Evolutionary conservation across 257 asterid species (phyloP).

Genomic region (Primulina huaijiensis): DNA sequence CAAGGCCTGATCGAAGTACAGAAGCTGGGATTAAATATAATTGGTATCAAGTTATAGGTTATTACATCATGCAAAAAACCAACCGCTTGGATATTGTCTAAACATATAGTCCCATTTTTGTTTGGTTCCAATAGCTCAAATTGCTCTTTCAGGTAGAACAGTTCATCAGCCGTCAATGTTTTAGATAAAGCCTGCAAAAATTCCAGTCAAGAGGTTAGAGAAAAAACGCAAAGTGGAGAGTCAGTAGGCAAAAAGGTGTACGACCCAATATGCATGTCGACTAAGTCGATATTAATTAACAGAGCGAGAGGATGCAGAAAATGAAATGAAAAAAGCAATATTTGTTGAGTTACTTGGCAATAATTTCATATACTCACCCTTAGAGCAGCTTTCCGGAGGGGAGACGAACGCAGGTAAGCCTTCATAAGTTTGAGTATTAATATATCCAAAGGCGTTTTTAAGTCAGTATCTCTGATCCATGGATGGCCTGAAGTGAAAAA

Average conservation of each 20-base stretch:
- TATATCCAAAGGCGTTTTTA: constrained; percentile 77
- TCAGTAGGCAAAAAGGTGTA: background rate
- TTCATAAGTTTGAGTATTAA: constrained; percentile 79
- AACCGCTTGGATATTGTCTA: constrained; percentile 67
- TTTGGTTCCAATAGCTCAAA: constrained; percentile 63
- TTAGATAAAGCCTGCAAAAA: constrained; percentile 68
- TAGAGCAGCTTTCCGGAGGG: constrained; percentile 90
- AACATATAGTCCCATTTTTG: constrained; percentile 64
- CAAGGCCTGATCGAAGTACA: constrained; percentile 54
- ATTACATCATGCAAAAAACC: constrained; percentile 23
- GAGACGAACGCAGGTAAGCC: constrained; percentile 85
- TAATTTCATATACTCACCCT: constrained; percentile 46
- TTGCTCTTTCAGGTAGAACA: constrained; percentile 69
- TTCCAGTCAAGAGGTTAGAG: background rate
- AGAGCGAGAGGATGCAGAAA: background rate
- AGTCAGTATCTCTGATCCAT: constrained; percentile 61
- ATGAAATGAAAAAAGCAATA: background rate
- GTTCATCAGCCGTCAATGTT: constrained; percentile 66
- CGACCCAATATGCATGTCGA: background rate
- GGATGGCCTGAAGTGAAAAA: constrained; percentile 76
- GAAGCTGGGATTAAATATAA: constrained; percentile 23
- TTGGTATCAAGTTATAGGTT: background rate
- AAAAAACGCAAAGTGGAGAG: background rate
- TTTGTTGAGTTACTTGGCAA: background rate
- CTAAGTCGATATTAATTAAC: background rate